Evolutionary conservation across 1,284 basidiomycete genomes (phyloP), one percentile per base, ranked within the genome.

Genomic region (Pseudozyma tsukubaensis): DNA sequence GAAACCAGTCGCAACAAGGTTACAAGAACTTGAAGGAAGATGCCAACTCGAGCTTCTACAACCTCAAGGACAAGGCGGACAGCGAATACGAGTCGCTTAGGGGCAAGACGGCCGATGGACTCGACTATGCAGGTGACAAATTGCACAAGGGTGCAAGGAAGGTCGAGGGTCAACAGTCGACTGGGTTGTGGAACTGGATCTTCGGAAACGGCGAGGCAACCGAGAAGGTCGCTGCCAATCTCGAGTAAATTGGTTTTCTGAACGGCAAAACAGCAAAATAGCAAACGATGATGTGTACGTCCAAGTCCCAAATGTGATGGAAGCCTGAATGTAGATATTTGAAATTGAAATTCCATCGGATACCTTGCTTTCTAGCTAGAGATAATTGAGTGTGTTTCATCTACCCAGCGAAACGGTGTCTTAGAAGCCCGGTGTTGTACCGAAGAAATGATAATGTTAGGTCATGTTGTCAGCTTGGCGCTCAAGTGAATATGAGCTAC

Each of bases 151-250:
- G 71, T 7, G 71, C 71, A 10, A 49, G 71, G 13, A 68, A 68
- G 57, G 61, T 73, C 18, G 71, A 73, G 59, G 58, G 51, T 9
- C 37, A 37, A 18, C 65, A 73, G 36, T 68, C 64, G 47, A 73
- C 65, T 12, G 72, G 72, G 11, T 47, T 70, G 59, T 75, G 72
- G 72, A 67, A 70, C 53, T 70, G 63, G 63, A 70, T 75, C 67
- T 66, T 71, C 52, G 72, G 72, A n/a, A 66, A 75, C 50, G 55
- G 24, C 1, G 37, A 53, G 51, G 66, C 72, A 6, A 74, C 66
- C 11, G 72, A 74, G 42, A 70, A 66, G 59, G 72, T 74, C 2
- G 66, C 66, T 43, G 49, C 72, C 14, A 74, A 69, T 59, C 49
- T 70, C 34, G 72, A 74, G 56, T 72, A 40, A 63, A n/a, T 10